Percentiles rank a stretch among this genome's conserved stretches.
Conservation (phyloP, 2,329 filamentous ascomycete species). For the Ophiocordyceps camponoti-saundersi region DNA sequence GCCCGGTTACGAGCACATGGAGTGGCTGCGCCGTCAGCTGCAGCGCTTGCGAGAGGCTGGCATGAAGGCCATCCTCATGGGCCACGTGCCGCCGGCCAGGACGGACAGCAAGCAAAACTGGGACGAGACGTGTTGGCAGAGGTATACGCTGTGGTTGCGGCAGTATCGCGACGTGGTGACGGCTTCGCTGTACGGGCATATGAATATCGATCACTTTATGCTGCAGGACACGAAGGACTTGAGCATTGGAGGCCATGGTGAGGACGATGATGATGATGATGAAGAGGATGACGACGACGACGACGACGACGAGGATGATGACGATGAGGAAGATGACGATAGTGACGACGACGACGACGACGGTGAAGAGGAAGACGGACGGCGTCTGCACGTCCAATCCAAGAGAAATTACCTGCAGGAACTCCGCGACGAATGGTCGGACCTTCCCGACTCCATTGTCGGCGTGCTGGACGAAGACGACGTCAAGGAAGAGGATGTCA, state of each 20-base stretch:
- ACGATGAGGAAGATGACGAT: constrained; percentile 15
- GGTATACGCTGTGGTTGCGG: constrained; percentile 78
- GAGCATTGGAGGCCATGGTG: constrained; percentile 24
- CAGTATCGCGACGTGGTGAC: constrained; percentile 86
- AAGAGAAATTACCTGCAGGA: constrained; percentile 57
- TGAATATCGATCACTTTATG: constrained; percentile 98
- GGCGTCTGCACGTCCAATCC: constrained; percentile 41
- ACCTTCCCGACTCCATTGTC: constrained; percentile 41
- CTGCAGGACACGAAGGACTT: constrained; percentile 73
- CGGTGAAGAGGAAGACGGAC: constrained; percentile 5
- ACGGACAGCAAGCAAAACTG: constrained; percentile 73
- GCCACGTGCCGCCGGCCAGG: constrained; percentile 82
- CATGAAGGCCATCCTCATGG: constrained; percentile 89
- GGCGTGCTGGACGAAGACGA: constrained; percentile 6
- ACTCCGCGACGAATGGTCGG: constrained; percentile 60
- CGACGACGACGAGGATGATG: constrained; percentile 8
- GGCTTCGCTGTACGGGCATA: constrained; percentile 71
- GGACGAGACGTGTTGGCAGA: constrained; percentile 98
- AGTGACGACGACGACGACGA: constrained; percentile 22
- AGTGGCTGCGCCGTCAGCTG: constrained; percentile 86
- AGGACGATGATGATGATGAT: neutral
- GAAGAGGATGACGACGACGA: constrained; percentile 15
- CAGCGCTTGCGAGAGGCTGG: constrained; percentile 64
- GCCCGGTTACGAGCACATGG: constrained; percentile 86
- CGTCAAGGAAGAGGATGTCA: constrained; percentile 6